Evolutionary conservation across 2,329 filamentous ascomycete genomes (phyloP).

Genomic region (Tympanopsis confertula): DNA sequence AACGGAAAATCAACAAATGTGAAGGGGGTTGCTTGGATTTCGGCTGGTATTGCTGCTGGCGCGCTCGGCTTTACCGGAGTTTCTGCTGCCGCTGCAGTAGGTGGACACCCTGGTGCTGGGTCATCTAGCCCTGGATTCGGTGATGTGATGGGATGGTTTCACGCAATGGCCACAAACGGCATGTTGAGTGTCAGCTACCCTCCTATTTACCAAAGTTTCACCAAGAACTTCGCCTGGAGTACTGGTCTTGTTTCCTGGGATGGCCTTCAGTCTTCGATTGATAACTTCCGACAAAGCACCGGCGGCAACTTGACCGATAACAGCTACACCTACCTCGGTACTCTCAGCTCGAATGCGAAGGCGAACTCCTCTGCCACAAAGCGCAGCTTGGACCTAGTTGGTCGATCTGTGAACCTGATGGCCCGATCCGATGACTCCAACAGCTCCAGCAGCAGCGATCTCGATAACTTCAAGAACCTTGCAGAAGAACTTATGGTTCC

Average conservation of each 20-base stretch:
- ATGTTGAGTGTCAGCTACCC: slow-evolving; percentile 91
- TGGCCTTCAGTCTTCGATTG: slow-evolving; percentile 70
- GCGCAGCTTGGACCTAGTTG: background rate
- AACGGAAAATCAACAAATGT: slow-evolving; percentile 78
- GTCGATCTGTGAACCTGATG: background rate
- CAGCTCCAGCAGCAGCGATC: slow-evolving; percentile 10
- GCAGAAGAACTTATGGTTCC: slow-evolving; percentile 78
- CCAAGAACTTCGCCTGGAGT: slow-evolving; percentile 88
- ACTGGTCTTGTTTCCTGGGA: slow-evolving; percentile 74
- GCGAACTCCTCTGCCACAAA: slow-evolving; percentile 20
- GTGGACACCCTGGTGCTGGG: slow-evolving; percentile 26
- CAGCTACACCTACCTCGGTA: slow-evolving; percentile 63
- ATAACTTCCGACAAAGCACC: slow-evolving; percentile 67
- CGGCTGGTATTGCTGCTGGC: slow-evolving; percentile 74
- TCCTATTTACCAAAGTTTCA: slow-evolving; percentile 75
- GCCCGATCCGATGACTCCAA: slow-evolving; percentile 5
- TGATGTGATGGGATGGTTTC: slow-evolving; percentile 81
- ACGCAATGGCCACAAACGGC: slow-evolving; percentile 86
- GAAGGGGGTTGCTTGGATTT: slow-evolving; percentile 69
- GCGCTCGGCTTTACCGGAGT: slow-evolving; percentile 65
- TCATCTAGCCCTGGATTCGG: slow-evolving; percentile 72
- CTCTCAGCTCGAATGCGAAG: slow-evolving; percentile 56
- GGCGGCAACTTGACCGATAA: slow-evolving; percentile 79
- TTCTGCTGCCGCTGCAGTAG: slow-evolving; percentile 52
- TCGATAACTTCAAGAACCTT: slow-evolving; percentile 24